These are phyloP conservation scores for Hevea brasiliensis DNA, from an alignment of 345 rosid species.

Conservation along the genomic window DNA sequence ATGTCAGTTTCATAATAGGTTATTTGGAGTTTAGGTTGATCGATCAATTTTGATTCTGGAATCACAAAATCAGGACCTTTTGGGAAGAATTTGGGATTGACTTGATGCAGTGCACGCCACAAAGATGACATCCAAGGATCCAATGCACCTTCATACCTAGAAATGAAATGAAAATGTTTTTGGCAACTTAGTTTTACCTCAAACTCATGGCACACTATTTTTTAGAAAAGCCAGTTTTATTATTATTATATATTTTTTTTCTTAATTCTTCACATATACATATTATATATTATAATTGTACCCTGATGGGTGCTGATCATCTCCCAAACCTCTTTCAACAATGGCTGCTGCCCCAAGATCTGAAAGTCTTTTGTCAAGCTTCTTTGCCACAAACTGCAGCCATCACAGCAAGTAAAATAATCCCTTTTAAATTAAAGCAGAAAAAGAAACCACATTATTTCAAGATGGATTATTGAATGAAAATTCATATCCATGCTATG, in stretches of 20 bases:
- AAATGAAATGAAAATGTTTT: slow-evolving; percentile 4
- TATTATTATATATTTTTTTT: no score
- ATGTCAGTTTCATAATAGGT: slow-evolving; percentile 40
- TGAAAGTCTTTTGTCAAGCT: slow-evolving; percentile 79
- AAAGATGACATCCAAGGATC: slow-evolving; percentile 92
- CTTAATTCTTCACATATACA: slow-evolving; percentile 7
- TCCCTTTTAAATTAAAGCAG: neutral
- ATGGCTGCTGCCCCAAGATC: slow-evolving; percentile 76
- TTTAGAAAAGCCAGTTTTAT: neutral
- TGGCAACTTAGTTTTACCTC: neutral
- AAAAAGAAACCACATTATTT: neutral
- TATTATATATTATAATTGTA: slow-evolving; percentile 21
- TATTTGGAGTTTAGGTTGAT: slow-evolving; percentile 62
- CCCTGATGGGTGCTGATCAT: slow-evolving; percentile 99
- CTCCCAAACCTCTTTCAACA: slow-evolving; percentile 85
- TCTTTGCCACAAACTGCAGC: slow-evolving; percentile 94
- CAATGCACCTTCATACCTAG: slow-evolving; percentile 88
- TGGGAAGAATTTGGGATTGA: slow-evolving; percentile 62
- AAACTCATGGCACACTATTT: neutral
- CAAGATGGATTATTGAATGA: neutral
- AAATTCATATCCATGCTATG: neutral
- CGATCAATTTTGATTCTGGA: slow-evolving; percentile 46
- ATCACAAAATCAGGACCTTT: slow-evolving; percentile 58
- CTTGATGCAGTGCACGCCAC: slow-evolving; percentile 61
- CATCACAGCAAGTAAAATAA: slow-evolving; percentile 21